Conservation (phyloP, 2,329 filamentous ascomycete genomes). For the Cytospora chrysosperma region DNA sequence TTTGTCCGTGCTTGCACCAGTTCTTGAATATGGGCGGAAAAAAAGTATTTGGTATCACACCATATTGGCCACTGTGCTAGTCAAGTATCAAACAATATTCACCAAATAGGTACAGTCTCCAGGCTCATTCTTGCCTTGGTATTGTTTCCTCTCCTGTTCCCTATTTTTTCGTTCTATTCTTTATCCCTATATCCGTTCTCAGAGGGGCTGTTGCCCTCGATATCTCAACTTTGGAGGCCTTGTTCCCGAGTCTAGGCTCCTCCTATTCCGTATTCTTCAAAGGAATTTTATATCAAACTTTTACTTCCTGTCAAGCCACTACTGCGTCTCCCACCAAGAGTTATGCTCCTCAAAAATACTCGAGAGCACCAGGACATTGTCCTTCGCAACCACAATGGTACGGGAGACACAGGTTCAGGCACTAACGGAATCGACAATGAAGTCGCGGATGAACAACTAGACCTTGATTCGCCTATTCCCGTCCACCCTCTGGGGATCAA, state of each 20-base stretch:
- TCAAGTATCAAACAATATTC: neutral
- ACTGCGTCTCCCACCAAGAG: neutral
- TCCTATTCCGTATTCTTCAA: neutral
- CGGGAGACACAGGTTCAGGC: slow-evolving; percentile 1
- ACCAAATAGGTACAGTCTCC: neutral
- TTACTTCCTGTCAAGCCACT: slow-evolving; percentile 4
- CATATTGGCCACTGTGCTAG: neutral
- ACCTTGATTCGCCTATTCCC: slow-evolving; percentile 57
- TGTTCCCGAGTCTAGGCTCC: neutral
- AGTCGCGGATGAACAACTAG: slow-evolving; percentile 27
- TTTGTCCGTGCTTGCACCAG: neutral
- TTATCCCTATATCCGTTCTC: neutral
- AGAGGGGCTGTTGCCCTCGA: neutral
- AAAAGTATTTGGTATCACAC: neutral
- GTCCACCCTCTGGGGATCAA: slow-evolving; percentile 81
- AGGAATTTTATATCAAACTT: neutral
- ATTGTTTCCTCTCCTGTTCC: neutral
- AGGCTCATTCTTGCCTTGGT: neutral
- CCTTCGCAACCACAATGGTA: slow-evolving; percentile 15
- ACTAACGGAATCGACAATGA: neutral
- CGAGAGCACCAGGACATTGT: slow-evolving; percentile 18
- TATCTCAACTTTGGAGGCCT: neutral
- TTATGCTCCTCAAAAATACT: slow-evolving; percentile 22
- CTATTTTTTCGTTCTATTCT: neutral
- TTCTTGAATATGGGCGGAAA: neutral